These are phyloP conservation scores for Poa annua DNA, from an alignment of 176 grass and related monocot species.

Conservation along the genomic window DNA sequence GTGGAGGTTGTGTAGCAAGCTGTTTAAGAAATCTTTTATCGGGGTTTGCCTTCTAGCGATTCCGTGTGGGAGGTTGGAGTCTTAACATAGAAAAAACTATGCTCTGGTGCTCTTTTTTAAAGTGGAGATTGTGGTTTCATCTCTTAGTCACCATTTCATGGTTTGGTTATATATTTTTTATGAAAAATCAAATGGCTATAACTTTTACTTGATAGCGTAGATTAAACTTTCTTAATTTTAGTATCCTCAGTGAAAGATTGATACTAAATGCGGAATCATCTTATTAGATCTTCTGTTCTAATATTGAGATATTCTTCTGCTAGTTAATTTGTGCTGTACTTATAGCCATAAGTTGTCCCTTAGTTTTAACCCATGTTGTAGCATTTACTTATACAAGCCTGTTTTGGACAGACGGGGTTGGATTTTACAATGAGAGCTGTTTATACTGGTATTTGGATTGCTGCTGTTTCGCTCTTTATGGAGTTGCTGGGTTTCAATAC, in stretches of 20 bases:
- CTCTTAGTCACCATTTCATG: neutral
- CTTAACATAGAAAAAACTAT: neutral
- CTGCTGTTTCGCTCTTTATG: slow-evolving; percentile 90
- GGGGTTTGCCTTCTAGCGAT: neutral
- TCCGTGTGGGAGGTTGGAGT: neutral
- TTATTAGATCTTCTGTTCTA: neutral
- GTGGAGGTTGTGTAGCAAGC: slow-evolving; percentile 13
- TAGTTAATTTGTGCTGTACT: slow-evolving; percentile 15
- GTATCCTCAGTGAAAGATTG: neutral
- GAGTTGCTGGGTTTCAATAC: slow-evolving; percentile 97
- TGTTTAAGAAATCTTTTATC: neutral
- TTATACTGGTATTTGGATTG: slow-evolving; percentile 93
- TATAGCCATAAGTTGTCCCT: neutral
- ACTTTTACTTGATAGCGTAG: neutral
- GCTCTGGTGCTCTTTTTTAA: neutral
- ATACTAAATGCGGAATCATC: slow-evolving; percentile 18
- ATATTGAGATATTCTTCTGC: neutral
- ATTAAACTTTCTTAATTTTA: slow-evolving; percentile 16
- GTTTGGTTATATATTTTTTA: neutral
- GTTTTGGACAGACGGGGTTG: slow-evolving; percentile 80
- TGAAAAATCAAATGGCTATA: slow-evolving; percentile 11
- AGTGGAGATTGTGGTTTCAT: slow-evolving; percentile 5
- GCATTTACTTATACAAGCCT: slow-evolving; percentile 40
- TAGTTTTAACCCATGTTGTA: neutral
- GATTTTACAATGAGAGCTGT: slow-evolving; percentile 84